These are phyloP conservation scores for Cadophora sp. DNA, from an alignment of 2,329 filamentous ascomycete species.

Conservation along the genomic window DNA sequence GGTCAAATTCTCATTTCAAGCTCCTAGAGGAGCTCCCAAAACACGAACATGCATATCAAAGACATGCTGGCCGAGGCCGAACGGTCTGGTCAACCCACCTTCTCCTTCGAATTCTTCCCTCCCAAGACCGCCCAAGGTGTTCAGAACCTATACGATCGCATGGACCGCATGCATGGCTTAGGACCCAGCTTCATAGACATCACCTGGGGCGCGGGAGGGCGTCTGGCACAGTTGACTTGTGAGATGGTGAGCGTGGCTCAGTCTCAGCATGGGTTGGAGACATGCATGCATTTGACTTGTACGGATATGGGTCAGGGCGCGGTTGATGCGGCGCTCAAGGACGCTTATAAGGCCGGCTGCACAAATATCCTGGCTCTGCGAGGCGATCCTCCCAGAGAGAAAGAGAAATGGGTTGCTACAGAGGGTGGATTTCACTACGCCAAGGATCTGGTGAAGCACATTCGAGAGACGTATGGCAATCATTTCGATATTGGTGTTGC, in stretches of 20 bases:
- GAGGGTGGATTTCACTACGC: constrained; percentile 92
- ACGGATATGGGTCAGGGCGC: constrained; percentile 96
- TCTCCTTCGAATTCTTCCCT: constrained; percentile 99
- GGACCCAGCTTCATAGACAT: constrained; percentile 97
- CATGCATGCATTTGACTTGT: constrained; percentile 98
- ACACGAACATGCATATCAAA: constrained; percentile 85
- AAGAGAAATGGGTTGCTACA: constrained; percentile 90
- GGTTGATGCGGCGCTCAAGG: constrained; percentile 85
- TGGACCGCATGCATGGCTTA: constrained; percentile 97
- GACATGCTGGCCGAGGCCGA: constrained; percentile 87
- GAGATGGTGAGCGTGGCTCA: constrained; percentile 98
- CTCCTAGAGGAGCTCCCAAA: constrained; percentile 27
- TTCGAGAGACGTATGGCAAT: constrained; percentile 78
- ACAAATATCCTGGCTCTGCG: constrained; percentile 95
- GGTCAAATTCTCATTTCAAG: constrained; percentile 6
- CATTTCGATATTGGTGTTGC: constrained; percentile 98
- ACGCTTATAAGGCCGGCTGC: constrained; percentile 93
- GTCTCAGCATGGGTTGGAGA: constrained; percentile 93
- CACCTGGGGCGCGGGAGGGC: constrained; percentile 96
- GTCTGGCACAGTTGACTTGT: constrained; percentile 88
- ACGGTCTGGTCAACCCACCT: constrained; percentile 80
- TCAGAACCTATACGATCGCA: constrained; percentile 98
- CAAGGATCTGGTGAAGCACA: constrained; percentile 81
- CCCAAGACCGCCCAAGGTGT: constrained; percentile 98
- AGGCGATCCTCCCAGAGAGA: constrained; percentile 91